Percentiles rank a stretch among this genome's conserved stretches.
These are phyloP conservation scores for Verticillium isaacii DNA, from an alignment of 2,329 filamentous ascomycete species.

Conservation along the genomic window DNA sequence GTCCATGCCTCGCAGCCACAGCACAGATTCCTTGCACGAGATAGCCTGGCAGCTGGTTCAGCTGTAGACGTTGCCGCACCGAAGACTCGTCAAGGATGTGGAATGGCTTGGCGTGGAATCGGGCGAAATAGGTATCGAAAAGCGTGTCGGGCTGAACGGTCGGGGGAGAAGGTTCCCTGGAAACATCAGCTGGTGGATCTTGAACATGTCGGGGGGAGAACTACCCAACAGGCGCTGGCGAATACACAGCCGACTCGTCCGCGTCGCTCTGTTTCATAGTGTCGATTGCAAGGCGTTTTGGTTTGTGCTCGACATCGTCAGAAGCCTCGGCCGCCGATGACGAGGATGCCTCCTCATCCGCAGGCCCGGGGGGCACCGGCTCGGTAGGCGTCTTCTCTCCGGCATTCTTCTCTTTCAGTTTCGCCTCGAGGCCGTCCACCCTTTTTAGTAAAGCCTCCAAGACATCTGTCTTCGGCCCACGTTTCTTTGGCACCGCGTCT, in stretches of 20 bases:
- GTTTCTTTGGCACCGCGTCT: slow-evolving; percentile 88
- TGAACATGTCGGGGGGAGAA: neutral
- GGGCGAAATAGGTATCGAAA: slow-evolving; percentile 73
- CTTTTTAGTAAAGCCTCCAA: slow-evolving; percentile 79
- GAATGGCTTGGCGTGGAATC: slow-evolving; percentile 78
- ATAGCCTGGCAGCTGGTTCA: slow-evolving; percentile 58
- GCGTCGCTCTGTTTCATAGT: slow-evolving; percentile 21
- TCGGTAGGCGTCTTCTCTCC: slow-evolving; percentile 22
- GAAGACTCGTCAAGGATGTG: slow-evolving; percentile 75
- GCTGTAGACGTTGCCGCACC: slow-evolving; percentile 66
- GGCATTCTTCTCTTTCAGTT: slow-evolving; percentile 64
- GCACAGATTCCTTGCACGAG: slow-evolving; percentile 55
- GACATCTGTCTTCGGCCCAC: slow-evolving; percentile 86
- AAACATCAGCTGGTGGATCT: slow-evolving; percentile 5
- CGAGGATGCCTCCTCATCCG: slow-evolving; percentile 18
- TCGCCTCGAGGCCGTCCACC: slow-evolving; percentile 79
- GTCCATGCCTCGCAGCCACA: slow-evolving; percentile 54
- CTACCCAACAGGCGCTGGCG: slow-evolving; percentile 34
- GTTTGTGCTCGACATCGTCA: slow-evolving; percentile 30
- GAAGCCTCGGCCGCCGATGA: slow-evolving; percentile 16
- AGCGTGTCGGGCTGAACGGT: slow-evolving; percentile 55
- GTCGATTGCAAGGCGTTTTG: slow-evolving; percentile 35
- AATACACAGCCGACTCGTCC: slow-evolving; percentile 35
- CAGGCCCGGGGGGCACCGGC: slow-evolving; percentile 13
- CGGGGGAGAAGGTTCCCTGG: slow-evolving; percentile 40